Percentiles rank a stretch among this genome's conserved stretches.
These are phyloP conservation scores for Mallotus repandus DNA, from an alignment of 441 rosid species.

Conservation along the genomic window DNA sequence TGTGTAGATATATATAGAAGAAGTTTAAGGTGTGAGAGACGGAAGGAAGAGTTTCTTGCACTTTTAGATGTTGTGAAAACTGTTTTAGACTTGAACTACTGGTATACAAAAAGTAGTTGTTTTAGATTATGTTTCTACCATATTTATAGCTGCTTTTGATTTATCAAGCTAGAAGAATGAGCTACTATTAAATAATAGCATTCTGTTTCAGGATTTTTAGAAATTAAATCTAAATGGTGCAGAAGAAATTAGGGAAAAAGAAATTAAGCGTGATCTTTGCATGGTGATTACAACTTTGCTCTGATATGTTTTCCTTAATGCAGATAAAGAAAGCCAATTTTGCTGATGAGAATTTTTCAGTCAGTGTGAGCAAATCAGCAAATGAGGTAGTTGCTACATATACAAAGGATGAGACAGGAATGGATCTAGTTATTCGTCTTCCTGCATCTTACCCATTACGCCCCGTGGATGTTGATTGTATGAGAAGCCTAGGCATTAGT, in stretches of 20 bases:
- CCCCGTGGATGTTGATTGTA: constrained; percentile 81
- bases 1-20: too few relatives aligned
- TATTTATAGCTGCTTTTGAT: background rate
- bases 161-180: background rate
- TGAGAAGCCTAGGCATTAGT: constrained; percentile 85
- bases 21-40: background rate
- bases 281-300: background rate
- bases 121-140: background rate
- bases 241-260: background rate
- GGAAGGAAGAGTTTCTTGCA: background rate
- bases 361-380: constrained; percentile 87
- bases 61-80: background rate
- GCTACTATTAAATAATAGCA: background rate
- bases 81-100: background rate
- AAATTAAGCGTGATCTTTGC: background rate
- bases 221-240: background rate
- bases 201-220: background rate
- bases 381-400: constrained; percentile 96
- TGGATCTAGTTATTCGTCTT: constrained; percentile 90
- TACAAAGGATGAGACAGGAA: constrained; percentile 91
- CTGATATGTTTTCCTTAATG: constrained; percentile 29
- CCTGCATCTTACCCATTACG: constrained; percentile 89
- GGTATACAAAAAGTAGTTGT: background rate
- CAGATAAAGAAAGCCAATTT: constrained; percentile 92
- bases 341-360: constrained; percentile 80